These are phyloP conservation scores for Sclerotinia sclerotiorum DNA, from an alignment of 2,329 filamentous ascomycete species.

Conservation along the genomic window DNA sequence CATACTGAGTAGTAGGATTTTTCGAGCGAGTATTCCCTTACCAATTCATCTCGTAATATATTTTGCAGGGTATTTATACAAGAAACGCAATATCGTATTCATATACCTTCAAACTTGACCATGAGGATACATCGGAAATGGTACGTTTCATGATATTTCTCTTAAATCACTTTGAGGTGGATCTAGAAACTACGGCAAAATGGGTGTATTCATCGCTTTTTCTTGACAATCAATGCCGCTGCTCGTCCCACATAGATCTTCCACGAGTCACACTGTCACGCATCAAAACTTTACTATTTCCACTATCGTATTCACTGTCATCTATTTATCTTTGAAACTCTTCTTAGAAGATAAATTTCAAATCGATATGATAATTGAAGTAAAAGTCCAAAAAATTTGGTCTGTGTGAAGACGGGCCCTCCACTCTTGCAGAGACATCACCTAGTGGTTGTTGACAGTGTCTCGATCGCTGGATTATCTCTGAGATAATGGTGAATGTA, in stretches of 20 bases:
- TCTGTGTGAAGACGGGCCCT: neutral
- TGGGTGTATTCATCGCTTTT: neutral
- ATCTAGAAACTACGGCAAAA: neutral
- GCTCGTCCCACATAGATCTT: neutral
- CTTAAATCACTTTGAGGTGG: neutral
- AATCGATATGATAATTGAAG: neutral
- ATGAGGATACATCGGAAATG: neutral
- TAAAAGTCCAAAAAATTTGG: no score
- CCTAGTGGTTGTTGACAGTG: no score
- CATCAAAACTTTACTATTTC: no score
- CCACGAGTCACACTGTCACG: neutral
- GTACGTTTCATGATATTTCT: rapidly evolving
- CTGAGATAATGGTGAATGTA: no score
- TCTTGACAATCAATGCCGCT: neutral
- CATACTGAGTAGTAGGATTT: neutral
- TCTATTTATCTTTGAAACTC: neutral
- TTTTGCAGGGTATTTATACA: neutral
- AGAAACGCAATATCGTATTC: neutral
- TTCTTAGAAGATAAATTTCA: no score
- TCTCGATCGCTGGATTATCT: no score
- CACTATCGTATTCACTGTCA: neutral
- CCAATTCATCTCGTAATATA: no score
- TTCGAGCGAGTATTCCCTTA: neutral
- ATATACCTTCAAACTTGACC: neutral
- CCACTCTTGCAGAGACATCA: neutral